phyloP scores from a whole-genome alignment of 805 yeast genomes.

The Ascoidea tarda region DNA sequence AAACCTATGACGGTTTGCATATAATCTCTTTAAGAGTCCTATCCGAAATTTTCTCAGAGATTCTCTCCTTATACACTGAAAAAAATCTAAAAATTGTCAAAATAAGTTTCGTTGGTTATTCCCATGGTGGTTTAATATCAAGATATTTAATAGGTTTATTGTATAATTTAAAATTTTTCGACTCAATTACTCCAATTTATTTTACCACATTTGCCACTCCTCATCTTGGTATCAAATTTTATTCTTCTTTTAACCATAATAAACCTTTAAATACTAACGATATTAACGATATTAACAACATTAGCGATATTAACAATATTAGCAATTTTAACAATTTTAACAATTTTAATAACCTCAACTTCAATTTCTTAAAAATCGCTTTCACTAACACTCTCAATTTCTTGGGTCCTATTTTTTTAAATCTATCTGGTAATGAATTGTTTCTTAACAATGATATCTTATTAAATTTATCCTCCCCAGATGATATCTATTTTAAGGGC shows the following conservation, averaged over 20 bases:
- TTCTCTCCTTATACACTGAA: slow-evolving; percentile 21
- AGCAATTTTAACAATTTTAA: no score
- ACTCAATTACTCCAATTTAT: slow-evolving; percentile 40
- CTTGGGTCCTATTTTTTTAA: slow-evolving; percentile 38
- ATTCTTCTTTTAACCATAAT: slow-evolving; percentile 15
- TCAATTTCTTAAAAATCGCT: no score
- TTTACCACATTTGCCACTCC: slow-evolving; percentile 71
- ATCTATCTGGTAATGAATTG: slow-evolving; percentile 64
- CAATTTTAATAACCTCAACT: slow-evolving; percentile 14
- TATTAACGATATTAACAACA: no score
- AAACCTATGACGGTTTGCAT: slow-evolving; percentile 78
- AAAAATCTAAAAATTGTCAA: slow-evolving; percentile 48
- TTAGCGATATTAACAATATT: no score
- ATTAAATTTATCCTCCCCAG: slow-evolving; percentile 36
- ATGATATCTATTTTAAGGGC: slow-evolving; percentile 36
- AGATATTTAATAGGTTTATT: slow-evolving; percentile 71
- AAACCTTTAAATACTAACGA: slow-evolving; percentile 13
- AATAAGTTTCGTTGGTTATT: slow-evolving; percentile 75
- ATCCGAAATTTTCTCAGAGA: slow-evolving; percentile 21
- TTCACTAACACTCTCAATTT: slow-evolving; percentile 18
- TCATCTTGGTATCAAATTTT: slow-evolving; percentile 48
- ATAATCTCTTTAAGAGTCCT: slow-evolving; percentile 56
- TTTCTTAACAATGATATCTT: slow-evolving; percentile 40
- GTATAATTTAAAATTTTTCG: slow-evolving; percentile 39
- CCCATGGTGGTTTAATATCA: slow-evolving; percentile 77